Conservation (phyloP, 2,329 filamentous ascomycete genomes). For the Aspergillus felis region DNA sequence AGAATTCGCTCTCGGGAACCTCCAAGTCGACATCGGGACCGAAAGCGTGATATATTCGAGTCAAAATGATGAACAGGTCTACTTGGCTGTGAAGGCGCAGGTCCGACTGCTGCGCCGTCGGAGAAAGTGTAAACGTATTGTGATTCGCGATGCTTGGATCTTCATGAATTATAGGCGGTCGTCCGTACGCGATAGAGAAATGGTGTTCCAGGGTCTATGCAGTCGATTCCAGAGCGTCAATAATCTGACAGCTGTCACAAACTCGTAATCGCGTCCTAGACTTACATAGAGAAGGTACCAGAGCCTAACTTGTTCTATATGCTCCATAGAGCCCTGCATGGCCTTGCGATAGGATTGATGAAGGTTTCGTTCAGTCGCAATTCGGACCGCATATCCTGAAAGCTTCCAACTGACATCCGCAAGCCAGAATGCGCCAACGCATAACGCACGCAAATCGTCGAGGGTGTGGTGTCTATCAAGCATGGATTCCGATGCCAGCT, state of each 20-base stretch:
- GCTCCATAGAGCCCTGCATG: constrained; percentile 34
- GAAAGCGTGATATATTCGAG: constrained; percentile 42
- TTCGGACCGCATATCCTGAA: constrained; percentile 41
- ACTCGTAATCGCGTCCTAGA: background rate
- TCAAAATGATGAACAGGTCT: constrained; percentile 42
- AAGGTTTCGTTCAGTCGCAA: constrained; percentile 42
- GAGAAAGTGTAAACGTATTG: constrained; percentile 28
- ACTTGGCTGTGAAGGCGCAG: constrained; percentile 41
- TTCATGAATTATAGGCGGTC: constrained; percentile 43
- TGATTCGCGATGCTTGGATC: constrained; percentile 36
- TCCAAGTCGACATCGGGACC: constrained; percentile 42
- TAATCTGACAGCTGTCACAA: background rate
- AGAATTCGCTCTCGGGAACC: constrained; percentile 38
- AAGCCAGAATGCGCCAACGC: constrained; percentile 55
- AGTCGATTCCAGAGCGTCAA: constrained; percentile 10
- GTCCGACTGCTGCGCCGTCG: constrained; percentile 31
- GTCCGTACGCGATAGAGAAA: constrained; percentile 43
- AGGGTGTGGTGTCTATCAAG: constrained; percentile 49
- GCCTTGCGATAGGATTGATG: constrained; percentile 42
- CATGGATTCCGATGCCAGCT: constrained; percentile 51
- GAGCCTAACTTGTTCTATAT: constrained; percentile 34
- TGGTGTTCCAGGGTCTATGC: constrained; percentile 40
- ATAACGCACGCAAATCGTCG: constrained; percentile 51
- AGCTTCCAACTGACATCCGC: constrained; percentile 50
- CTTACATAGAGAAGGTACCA: constrained; percentile 44